phyloP scores from a whole-genome alignment of 2,329 filamentous ascomycete species.

The Botryotinia globosa region DNA sequence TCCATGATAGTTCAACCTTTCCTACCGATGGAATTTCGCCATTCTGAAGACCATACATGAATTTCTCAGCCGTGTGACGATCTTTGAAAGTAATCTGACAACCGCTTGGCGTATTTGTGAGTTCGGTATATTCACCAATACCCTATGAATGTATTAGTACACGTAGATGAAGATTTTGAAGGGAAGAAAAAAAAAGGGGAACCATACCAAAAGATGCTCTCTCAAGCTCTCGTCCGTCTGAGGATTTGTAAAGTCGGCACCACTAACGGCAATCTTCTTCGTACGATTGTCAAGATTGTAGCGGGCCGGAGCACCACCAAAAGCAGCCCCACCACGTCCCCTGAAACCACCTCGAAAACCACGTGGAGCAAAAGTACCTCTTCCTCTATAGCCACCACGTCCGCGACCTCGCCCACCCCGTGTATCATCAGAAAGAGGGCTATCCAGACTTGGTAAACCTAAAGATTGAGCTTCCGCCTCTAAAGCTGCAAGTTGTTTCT shows the following conservation, averaged over 20 bases:
- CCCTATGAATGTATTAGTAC: conserved; percentile 44
- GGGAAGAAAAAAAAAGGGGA: not conserved
- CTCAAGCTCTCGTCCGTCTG: conserved; percentile 67
- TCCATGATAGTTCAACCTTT: conserved; percentile 66
- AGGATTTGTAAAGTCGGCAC: conserved; percentile 59
- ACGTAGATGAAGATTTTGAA: conserved; percentile 8
- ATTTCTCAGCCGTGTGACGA: conserved; percentile 68
- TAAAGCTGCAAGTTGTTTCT: conserved; percentile 68
- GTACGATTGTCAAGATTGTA: conserved; percentile 76
- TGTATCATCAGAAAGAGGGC: conserved; percentile 45
- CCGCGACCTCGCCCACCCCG: conserved; percentile 45
- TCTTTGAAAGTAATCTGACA: conserved; percentile 64
- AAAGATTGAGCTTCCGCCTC: conserved; percentile 69
- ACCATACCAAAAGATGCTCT: conserved; percentile 66
- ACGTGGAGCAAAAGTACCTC: conserved; percentile 36
- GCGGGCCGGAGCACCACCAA: conserved; percentile 39
- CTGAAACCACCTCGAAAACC: conserved; percentile 46
- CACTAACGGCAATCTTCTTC: conserved; percentile 62
- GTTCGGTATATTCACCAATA: conserved; percentile 59
- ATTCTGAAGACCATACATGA: conserved; percentile 57
- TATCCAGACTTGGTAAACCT: conserved; percentile 54
- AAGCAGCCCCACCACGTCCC: conserved; percentile 45
- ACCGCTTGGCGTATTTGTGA: conserved; percentile 47
- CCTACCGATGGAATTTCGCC: conserved; percentile 61
- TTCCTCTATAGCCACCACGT: conserved; percentile 40